Evolutionary conservation across 345 rosid species (phyloP), one percentile per base, ranked within the genome.

Genomic region (Heritiera littoralis): DNA sequence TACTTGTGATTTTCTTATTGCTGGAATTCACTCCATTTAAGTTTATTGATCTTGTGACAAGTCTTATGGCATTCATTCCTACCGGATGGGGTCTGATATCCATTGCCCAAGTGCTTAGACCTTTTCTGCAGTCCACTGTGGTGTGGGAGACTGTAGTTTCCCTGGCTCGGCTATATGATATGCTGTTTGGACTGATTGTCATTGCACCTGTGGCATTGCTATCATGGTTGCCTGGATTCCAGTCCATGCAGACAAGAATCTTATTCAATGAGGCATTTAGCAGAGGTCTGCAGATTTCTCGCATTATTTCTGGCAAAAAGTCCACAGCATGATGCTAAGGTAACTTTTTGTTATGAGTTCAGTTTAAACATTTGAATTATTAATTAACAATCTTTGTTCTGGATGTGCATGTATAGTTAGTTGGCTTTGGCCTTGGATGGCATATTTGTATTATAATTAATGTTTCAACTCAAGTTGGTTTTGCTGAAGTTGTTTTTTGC

Each of bases 231-330:
- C 98, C 98, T 13, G 98, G 92, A 58, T 90, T 92, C 81, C 93
- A 93, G 72, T 80, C 92, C 3, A 93, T 93, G 98, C 97, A 93
- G 85, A 90, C 93, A 6, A 90, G 98, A 86, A 86, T 93, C 80
- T 82, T 93, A 82, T 93, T 93, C 85, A 93, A 93, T 77, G 90
- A 92, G 80, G 98, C 94, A n/a, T 93, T 93, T 78, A 93, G 98
- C 89, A 85, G 98, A 75, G 98, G 98, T 28, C 93, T 93, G 61
- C 95, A 93, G 82, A 92, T 93, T 80, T 92, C 94, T 84, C 90
- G 84, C 58, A 84, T 93, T 78, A 84, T 93, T 71, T 71, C 89
- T 18, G 97, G 94, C 65, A 93, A 92, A 85, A 93, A 89, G 84
- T 85, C 92, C 11, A 76, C 77, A 43, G 51, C 20, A 78, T 49